Evolutionary conservation across 495 filamentous ascomycete genomes (phyloP), one percentile per base, ranked within the genome.

Genomic region (Podospora fimiseda): DNA sequence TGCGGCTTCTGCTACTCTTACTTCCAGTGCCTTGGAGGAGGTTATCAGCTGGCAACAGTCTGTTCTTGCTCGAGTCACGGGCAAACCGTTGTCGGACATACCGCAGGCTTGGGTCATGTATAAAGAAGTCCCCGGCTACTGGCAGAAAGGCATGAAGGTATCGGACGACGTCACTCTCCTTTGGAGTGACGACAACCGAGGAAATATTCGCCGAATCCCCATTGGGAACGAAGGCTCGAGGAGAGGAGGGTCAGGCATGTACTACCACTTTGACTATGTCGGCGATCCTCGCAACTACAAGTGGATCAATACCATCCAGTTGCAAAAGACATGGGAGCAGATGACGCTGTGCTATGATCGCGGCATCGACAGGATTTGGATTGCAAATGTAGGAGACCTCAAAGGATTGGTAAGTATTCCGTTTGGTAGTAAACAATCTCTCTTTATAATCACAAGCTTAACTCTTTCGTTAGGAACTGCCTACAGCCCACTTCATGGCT

Each of bases 241-340:
- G 39, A 48, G 61, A 16, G 81, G 80, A 7, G 81, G 83, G 7
- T 76, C 81, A 33, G 81, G 84, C 18, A 76, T 85, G 39, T 86
- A 86, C 59, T 86, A 85, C 52, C 82, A 85, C 60, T 78, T 84
- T 52, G 82, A 87, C 60, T 87, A 78, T 59, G 80, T 83, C 18
- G 80, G 81, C 9, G 71, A 72, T 53, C 74, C 79, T 19, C 69
- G 77, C 20, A 70, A 80, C 60, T 81, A 79, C 60, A 83, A 83
- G 57, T 83, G 79, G 80, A 81, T 82, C 61, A 83, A 83, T 58
- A 83, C 80, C 0, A 79, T 82, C 50, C 73, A 81, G 52, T 63
- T 83, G 16, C 67, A 76, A 55, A 79, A 83, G 62, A 78, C 81
- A 18, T 68, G 61, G 59, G 65, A 69, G 60, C 64, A 74, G 59